Conservation (phyloP, 2,329 filamentous ascomycete species). For the Pestalotiopsis sp. region DNA sequence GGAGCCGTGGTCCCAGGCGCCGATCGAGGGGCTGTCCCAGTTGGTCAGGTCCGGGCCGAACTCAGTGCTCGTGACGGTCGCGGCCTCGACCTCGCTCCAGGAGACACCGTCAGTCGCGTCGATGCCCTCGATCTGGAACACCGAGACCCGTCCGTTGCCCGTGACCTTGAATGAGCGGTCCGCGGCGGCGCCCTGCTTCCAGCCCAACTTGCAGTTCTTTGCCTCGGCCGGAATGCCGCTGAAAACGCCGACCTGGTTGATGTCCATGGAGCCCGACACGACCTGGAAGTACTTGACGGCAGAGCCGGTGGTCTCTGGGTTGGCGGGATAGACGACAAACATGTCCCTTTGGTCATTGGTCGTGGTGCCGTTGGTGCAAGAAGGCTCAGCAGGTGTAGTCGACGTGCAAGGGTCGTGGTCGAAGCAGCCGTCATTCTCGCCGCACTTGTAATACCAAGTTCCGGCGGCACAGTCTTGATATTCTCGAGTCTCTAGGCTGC, state of each 20-base stretch:
- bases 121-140: slow-evolving; percentile 16
- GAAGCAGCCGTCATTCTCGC: not conserved
- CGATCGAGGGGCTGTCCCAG: slow-evolving; percentile 27
- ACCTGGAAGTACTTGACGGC: not conserved
- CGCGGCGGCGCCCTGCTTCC: slow-evolving; percentile 37
- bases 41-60: slow-evolving; percentile 31
- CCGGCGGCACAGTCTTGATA: not conserved
- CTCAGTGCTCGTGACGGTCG: slow-evolving; percentile 25
- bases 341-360: not conserved
- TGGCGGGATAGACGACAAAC: not conserved
- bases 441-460: not conserved
- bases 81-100: slow-evolving; percentile 20
- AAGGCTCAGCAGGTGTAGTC: not conserved
- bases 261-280: not conserved
- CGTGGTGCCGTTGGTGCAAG: not conserved
- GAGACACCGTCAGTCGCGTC: slow-evolving; percentile 25
- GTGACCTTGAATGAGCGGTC: slow-evolving; percentile 41
- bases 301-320: not conserved
- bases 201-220: slow-evolving; percentile 30
- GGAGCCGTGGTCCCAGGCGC: slow-evolving; percentile 19
- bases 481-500: not conserved
- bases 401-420: not conserved
- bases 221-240: slow-evolving; percentile 31
- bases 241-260: slow-evolving; percentile 36
- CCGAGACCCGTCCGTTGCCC: slow-evolving; percentile 26